phyloP scores from a whole-genome alignment of 805 yeast genomes.

The Spencermartinsiella europaea region DNA sequence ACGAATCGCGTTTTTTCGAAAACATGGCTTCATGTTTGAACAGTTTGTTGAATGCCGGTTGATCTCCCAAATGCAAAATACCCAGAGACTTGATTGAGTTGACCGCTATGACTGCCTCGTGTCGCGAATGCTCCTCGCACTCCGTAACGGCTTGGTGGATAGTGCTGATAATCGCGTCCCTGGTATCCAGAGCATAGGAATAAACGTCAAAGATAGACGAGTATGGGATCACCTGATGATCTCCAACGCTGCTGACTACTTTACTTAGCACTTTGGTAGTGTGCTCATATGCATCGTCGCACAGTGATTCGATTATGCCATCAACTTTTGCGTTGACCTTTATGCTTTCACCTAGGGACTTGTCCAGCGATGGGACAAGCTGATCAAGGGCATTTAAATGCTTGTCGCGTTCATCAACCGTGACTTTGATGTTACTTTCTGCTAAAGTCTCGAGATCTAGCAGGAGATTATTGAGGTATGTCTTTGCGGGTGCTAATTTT shows the following conservation, averaged over 20 bases:
- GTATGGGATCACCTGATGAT: constrained; percentile 49
- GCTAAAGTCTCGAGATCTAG: constrained; percentile 61
- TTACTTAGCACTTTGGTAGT: constrained; percentile 49
- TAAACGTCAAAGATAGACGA: constrained; percentile 59
- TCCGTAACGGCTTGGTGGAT: constrained; percentile 57
- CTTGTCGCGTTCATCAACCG: constrained; percentile 44
- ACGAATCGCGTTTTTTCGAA: constrained; percentile 60
- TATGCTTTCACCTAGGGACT: constrained; percentile 46
- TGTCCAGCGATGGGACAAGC: constrained; percentile 61
- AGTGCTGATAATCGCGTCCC: constrained; percentile 57
- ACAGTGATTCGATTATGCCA: constrained; percentile 54
- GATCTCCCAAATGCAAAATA: constrained; percentile 55
- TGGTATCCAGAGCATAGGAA: constrained; percentile 66
- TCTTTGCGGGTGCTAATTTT: constrained; percentile 87
- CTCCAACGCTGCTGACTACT: constrained; percentile 50
- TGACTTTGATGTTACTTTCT: constrained; percentile 53
- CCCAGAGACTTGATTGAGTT: constrained; percentile 60
- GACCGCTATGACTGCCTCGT: constrained; percentile 55
- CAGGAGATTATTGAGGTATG: constrained; percentile 66
- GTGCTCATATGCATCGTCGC: constrained; percentile 53
- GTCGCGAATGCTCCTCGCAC: constrained; percentile 68
- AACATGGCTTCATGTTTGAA: constrained; percentile 73
- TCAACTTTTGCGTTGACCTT: constrained; percentile 56
- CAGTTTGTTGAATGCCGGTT: constrained; percentile 41
- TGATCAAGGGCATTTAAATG: constrained; percentile 46